Evolutionary conservation across 805 yeast genomes (phyloP).

Genomic region (Barnettozyma botsteinii): DNA sequence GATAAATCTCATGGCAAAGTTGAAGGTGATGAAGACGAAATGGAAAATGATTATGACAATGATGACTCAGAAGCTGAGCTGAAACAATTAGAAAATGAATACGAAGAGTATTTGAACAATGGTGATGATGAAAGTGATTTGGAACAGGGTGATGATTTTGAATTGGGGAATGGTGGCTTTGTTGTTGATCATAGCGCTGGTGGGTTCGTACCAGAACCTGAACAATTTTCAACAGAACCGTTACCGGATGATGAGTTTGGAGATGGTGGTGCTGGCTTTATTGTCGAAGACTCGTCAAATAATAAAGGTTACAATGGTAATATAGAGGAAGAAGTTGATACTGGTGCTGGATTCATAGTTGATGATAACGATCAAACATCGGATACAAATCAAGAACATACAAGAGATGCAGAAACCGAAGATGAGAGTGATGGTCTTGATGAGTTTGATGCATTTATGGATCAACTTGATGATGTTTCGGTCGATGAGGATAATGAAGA

Average conservation of each 20-base stretch:
- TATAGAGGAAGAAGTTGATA: background rate
- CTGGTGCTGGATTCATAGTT: constrained; percentile 14
- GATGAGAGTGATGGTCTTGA: constrained; percentile 12
- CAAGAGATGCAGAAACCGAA: no score
- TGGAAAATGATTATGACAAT: constrained; percentile 12
- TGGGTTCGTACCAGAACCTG: constrained; percentile 12
- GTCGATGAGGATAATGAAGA: constrained; percentile 10
- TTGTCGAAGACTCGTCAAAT: background rate
- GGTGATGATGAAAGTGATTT: constrained; percentile 15
- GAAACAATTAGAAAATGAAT: constrained; percentile 15
- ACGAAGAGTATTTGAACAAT: constrained; percentile 19
- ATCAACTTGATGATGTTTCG: constrained; percentile 11
- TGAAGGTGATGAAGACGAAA: constrained; percentile 9
- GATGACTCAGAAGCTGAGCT: constrained; percentile 15
- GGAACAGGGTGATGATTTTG: background rate
- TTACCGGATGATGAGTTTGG: background rate
- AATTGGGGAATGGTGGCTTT: constrained; percentile 7
- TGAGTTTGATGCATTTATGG: constrained; percentile 23
- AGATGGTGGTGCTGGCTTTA: background rate
- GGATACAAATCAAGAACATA: no score
- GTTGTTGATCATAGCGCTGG: constrained; percentile 7
- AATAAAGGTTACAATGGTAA: background rate
- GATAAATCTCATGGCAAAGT: constrained; percentile 40
- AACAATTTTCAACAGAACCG: background rate
- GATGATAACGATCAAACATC: constrained; percentile 11